Evolutionary conservation across 495 filamentous ascomycete species (phyloP), one percentile per base, ranked within the genome.

Genomic region (Penicillium paradoxum): DNA sequence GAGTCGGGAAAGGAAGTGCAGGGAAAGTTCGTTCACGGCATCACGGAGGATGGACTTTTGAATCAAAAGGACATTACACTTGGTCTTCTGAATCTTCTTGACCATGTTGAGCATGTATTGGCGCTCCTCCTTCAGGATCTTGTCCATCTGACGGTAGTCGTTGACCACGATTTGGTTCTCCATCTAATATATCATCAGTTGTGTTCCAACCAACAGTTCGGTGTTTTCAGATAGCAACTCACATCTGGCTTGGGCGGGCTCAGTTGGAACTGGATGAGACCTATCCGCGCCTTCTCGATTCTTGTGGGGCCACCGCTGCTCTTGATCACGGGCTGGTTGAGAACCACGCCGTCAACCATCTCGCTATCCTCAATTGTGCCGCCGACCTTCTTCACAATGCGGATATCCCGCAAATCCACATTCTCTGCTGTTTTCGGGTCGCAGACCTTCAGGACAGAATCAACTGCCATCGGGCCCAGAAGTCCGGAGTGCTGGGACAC

Each of bases 61-160:
- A 59, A 98, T 97, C 59, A 98, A 79, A 48, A 98, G 84, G 29
- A 98, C 95, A 64, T 98, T 98, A 78, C 93, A 98, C 74, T 97
- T 97, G 60, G 91, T 91, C 79, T 96, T 97, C 76, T 97, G 96
- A 75, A 98, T 98, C 82, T 97, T 98, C 83, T 98, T 98, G 64
- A 91, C 90, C 83, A 98, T 90, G 74, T 97, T 96, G 39, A 98
- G 83, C 53, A 98, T 80, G 72, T 98, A 98, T 53, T 91, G 90
- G 53, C 95, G 89, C 77, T 98, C 93, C 74, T 98, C 93, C 72
- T 98, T 98, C 49, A 98, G 79, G 59, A 98, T 98, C 79, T 97
- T 98, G 73, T 98, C 93, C 93, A 98, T 98, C 72, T 98, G 93
- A 53, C 93, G 81, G 80, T 98, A 98, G 77, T 98, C 93, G 71